Evolutionary conservation across 208 protist genomes (phyloP), one percentile per base, ranked within the genome.

Genomic region (Plasmodiophora brassicae): DNA sequence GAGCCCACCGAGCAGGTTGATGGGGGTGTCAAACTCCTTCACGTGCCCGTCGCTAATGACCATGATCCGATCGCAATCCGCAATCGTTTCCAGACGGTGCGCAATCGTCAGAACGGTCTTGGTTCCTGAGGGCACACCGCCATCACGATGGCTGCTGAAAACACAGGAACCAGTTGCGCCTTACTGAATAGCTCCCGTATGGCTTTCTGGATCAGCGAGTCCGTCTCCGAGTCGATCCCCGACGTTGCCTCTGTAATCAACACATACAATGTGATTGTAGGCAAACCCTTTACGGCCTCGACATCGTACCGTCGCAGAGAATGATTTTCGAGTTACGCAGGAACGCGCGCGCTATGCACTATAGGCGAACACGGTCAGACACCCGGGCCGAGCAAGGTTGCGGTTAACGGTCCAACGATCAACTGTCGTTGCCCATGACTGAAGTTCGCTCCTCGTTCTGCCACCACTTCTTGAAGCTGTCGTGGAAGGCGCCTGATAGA

Each of bases 51-150:
- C 46, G 46, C 90, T 87, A 0, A 96, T 46, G 39, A 94, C 91
- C 20, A 97, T 89, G 35, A 97, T 93, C 25, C 94, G 91, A 84
- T 96, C 94, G 85, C 91, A 95, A 84, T 94, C 88, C 35, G 89
- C 85, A 85, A 95, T 93, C 1, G 93, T 94, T 14, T 92, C 71
- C 43, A 95, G 90, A 10, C 93, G 54, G 89, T 95, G 94, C 5
- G 94, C 94, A 43, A 95, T 93, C 39, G 90, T 93, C n/a, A 95
- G 54, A n/a, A 93, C 90, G 28, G 94, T 95, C 90, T 43, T 32
- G 41, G 20, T 54, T 0, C 10, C 85, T 90, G 50, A 39, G 90
- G 25, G 38, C 32, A 0, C 57, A 88, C 78, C 41, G 89, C 88
- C 8, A 88, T 89, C 25, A 87, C 87, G 1, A 43, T 8, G 88